These are phyloP conservation scores for Diaporthe sp. DNA, from an alignment of 2,329 filamentous ascomycete genomes.

Conservation along the genomic window DNA sequence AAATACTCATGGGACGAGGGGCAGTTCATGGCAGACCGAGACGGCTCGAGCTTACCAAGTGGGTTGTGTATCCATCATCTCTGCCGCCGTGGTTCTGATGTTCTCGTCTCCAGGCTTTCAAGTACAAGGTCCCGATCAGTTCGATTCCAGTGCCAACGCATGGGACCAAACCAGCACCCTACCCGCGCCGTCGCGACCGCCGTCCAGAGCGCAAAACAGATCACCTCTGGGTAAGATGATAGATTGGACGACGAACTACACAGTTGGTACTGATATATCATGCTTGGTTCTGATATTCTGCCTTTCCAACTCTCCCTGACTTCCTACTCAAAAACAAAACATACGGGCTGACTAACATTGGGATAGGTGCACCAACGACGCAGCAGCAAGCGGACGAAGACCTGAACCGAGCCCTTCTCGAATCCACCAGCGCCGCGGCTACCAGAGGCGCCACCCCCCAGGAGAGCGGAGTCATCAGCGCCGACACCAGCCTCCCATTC, in stretches of 20 bases:
- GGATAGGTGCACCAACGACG: slow-evolving; percentile 48
- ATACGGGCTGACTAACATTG: slow-evolving; percentile 39
- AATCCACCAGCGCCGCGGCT: slow-evolving; percentile 63
- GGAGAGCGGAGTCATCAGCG: slow-evolving; percentile 64
- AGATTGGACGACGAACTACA: slow-evolving; percentile 61
- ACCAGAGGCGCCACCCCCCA: slow-evolving; percentile 61
- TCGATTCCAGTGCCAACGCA: slow-evolving; percentile 24
- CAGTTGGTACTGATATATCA: slow-evolving; percentile 55
- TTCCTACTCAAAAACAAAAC: slow-evolving; percentile 38
- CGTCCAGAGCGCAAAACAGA: slow-evolving; percentile 70
- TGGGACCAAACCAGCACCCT: slow-evolving; percentile 52
- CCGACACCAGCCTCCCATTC: slow-evolving; percentile 55
- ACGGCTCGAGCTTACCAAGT: slow-evolving; percentile 38
- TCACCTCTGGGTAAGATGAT: slow-evolving; percentile 69
- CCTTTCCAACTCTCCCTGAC: slow-evolving; percentile 10
- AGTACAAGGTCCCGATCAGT: slow-evolving; percentile 40
- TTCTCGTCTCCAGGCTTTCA: slow-evolving; percentile 32
- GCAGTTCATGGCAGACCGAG: slow-evolving; percentile 38
- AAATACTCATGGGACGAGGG: slow-evolving; percentile 39
- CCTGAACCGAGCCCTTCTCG: slow-evolving; percentile 68
- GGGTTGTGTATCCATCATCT: slow-evolving; percentile 5
- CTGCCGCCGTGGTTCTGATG: background rate
- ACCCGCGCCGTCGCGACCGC: slow-evolving; percentile 71
- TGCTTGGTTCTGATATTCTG: slow-evolving; percentile 29
- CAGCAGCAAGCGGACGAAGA: slow-evolving; percentile 67